Evolutionary conservation across 73 alveolate species (phyloP).

Genomic region (Effrenium voratum): DNA sequence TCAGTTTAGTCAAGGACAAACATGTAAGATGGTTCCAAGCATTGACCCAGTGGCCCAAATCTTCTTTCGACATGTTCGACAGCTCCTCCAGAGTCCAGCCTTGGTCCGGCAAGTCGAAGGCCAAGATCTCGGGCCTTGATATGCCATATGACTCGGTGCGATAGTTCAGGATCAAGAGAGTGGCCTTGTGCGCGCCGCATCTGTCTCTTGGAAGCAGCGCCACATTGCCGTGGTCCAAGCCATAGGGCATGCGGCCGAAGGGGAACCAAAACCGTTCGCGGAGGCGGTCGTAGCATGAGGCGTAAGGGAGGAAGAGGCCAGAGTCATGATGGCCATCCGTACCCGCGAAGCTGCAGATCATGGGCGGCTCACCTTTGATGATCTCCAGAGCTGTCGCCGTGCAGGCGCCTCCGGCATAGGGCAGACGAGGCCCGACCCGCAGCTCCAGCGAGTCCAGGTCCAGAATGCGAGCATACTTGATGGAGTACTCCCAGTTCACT

Average conservation of each 20-base stretch:
- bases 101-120: neutral
- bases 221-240: conserved; percentile 5
- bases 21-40: neutral
- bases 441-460: conserved; percentile 3
- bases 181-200: neutral
- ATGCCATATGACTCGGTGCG: neutral
- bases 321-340: neutral
- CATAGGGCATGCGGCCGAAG: neutral
- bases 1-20: neutral
- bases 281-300: conserved; percentile 7
- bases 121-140: neutral
- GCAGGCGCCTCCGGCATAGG: conserved; percentile 1
- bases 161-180: neutral
- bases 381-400: conserved; percentile 4
- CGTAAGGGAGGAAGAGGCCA: neutral
- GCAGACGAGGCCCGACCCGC: neutral
- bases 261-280: neutral
- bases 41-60: neutral
- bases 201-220: neutral
- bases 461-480: neutral
- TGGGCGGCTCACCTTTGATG: neutral
- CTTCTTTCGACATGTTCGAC: neutral
- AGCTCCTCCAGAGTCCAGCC: conserved; percentile 18
- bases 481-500: neutral
- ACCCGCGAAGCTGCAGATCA: conserved; percentile 16